Evolutionary conservation across 768 basidiomycete species (phyloP).

Genomic region (Boletales sp.): DNA sequence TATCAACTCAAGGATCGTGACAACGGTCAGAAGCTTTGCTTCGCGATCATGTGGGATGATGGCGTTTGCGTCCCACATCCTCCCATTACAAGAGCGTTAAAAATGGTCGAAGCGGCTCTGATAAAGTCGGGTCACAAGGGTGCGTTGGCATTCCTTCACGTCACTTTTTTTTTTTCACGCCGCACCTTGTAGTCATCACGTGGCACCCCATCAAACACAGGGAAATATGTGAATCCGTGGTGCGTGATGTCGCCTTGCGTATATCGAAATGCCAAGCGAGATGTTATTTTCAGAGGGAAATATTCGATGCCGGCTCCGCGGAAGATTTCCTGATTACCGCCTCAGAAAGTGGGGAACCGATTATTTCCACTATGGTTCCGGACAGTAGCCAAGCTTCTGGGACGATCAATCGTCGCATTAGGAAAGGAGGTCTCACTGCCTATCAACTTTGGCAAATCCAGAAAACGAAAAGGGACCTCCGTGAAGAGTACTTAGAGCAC

Average conservation of each 20-base stretch:
- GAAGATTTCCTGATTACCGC: conserved; percentile 44
- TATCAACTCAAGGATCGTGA: conserved; percentile 61
- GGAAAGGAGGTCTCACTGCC: conserved; percentile 37
- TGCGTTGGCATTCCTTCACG: conserved; percentile 20
- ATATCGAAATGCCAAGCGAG: too few relatives aligned
- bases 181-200: conserved; percentile 51
- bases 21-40: conserved; percentile 47
- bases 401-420: conserved; percentile 12
- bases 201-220: conserved; percentile 59
- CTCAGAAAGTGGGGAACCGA: conserved; percentile 49
- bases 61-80: conserved; percentile 58
- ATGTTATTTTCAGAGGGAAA: conserved; percentile 2
- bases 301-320: conserved; percentile 45
- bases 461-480: conserved; percentile 41
- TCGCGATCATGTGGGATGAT: conserved; percentile 67
- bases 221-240: conserved; percentile 41
- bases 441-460: conserved; percentile 70
- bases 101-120: conserved; percentile 53
- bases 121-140: conserved; percentile 62
- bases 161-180: neutral
- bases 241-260: conserved; percentile 22
- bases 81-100: conserved; percentile 58
- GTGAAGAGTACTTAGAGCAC: conserved; percentile 55
- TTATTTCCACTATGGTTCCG: conserved; percentile 46
- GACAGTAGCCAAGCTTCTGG: conserved; percentile 22